These are phyloP conservation scores for Yamadazyma triangularis DNA, from an alignment of 1,139 yeast genomes.

Conservation along the genomic window DNA sequence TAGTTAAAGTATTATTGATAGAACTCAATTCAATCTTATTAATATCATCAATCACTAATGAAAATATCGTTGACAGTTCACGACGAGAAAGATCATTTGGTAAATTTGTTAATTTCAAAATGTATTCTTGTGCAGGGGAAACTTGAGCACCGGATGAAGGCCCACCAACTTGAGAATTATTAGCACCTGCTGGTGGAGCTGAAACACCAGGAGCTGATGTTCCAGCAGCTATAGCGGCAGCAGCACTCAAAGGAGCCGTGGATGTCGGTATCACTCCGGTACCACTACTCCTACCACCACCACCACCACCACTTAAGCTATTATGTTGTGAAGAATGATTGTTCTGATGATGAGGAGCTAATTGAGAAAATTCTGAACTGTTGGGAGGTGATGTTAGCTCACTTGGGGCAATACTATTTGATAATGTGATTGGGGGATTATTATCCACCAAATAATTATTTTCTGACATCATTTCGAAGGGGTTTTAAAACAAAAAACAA, in stretches of 20 bases:
- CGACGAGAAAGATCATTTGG: slow-evolving; percentile 72
- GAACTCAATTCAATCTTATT: slow-evolving; percentile 50
- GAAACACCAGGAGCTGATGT: not conserved
- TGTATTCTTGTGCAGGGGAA: slow-evolving; percentile 4
- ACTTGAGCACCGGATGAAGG: not conserved
- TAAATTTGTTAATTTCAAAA: slow-evolving; percentile 50
- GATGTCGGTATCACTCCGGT: too few species aligned
- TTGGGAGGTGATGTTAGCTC: not conserved
- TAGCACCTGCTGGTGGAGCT: too few species aligned
- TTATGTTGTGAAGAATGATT: too few species aligned
- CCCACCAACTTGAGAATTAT: too few species aligned
- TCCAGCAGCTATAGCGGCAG: too few species aligned
- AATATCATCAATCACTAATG: slow-evolving; percentile 73
- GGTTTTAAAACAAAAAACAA: too few species aligned
- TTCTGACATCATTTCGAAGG: not conserved
- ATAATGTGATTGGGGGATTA: not conserved
- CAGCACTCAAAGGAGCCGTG: too few species aligned
- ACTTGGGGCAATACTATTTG: not conserved
- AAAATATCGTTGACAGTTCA: slow-evolving; percentile 74
- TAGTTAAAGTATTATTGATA: slow-evolving; percentile 26
- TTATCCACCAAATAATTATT: not conserved
- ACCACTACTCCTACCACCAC: not conserved
- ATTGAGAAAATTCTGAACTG: not conserved
- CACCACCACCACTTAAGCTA: not conserved
- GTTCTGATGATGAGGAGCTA: not conserved